A percentile compares a stretch with the other conserved stretches of the same genome.
These are phyloP conservation scores for Amphirosellinia nigrospora DNA, from an alignment of 495 filamentous ascomycete genomes.

Conservation along the genomic window DNA sequence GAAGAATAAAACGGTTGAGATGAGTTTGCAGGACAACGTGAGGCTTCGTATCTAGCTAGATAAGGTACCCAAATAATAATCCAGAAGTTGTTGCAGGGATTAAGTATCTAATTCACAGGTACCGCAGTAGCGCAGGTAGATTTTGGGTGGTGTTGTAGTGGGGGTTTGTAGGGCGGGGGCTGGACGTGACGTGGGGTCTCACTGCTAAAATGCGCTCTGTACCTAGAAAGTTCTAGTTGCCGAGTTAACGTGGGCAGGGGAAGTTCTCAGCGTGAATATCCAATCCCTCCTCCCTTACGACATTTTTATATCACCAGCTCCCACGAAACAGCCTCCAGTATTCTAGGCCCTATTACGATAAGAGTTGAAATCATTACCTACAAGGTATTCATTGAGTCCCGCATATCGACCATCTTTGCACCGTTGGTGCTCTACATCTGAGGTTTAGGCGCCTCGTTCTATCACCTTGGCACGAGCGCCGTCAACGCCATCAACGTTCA, in stretches of 20 bases:
- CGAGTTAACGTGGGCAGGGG: constrained; percentile 16
- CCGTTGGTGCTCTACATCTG: neutral
- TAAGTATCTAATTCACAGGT: constrained; percentile 5
- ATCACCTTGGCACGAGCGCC: neutral
- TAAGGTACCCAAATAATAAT: neutral
- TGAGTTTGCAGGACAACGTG: constrained; percentile 8
- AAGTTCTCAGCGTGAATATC: neutral
- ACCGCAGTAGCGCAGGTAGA: neutral
- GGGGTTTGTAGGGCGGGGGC: neutral
- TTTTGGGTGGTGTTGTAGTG: neutral
- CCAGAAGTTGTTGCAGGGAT: constrained; percentile 8
- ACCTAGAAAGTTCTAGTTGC: constrained; percentile 16
- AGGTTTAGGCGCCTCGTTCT: neutral
- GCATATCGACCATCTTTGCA: neutral
- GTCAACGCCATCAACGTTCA: neutral
- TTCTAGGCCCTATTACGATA: neutral
- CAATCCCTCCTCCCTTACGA: neutral
- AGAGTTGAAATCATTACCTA: neutral
- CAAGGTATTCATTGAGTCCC: neutral
- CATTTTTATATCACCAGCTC: neutral
- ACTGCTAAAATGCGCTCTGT: neutral
- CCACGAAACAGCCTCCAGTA: neutral
- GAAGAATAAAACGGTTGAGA: constrained; percentile 1
- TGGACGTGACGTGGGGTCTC: constrained; percentile 15
- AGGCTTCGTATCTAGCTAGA: neutral